phyloP scores from a whole-genome alignment of 352 stramenopile genomes.

The Aphanomyces stellatus region DNA sequence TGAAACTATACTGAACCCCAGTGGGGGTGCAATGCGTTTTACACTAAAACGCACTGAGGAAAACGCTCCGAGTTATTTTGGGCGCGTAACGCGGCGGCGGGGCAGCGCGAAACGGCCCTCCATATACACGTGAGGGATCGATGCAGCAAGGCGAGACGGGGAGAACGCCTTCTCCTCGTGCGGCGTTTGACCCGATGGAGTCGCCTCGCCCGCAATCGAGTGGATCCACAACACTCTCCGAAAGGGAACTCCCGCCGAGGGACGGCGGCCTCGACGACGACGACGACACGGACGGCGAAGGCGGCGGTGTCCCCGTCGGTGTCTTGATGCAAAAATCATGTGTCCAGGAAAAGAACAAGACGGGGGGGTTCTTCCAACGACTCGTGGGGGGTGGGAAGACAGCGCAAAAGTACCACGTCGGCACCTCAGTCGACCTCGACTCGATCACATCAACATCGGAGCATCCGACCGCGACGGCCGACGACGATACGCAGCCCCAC shows the following conservation, averaged over 20 bases:
- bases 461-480: too few relatives aligned
- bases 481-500: too few relatives aligned
- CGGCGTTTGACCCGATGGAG: neutral
- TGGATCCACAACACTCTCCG: neutral
- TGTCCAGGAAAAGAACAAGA: neutral
- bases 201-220: neutral
- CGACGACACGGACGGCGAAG: neutral
- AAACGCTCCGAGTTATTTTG: neutral
- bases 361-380: neutral
- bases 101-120: neutral
- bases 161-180: neutral
- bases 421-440: neutral
- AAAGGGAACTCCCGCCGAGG: neutral
- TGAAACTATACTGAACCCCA: too few relatives aligned
- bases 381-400: neutral
- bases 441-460: neutral
- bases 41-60: neutral
- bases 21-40: too few relatives aligned
- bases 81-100: neutral
- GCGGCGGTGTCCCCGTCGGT: neutral
- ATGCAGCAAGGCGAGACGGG: constrained; percentile 4
- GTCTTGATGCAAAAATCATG: neutral
- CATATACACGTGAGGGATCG: neutral
- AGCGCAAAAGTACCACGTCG: constrained; percentile 5
- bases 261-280: neutral